Conservation (phyloP, 495 filamentous ascomycete genomes). For the Aspergillus carlsbadensis region DNA sequence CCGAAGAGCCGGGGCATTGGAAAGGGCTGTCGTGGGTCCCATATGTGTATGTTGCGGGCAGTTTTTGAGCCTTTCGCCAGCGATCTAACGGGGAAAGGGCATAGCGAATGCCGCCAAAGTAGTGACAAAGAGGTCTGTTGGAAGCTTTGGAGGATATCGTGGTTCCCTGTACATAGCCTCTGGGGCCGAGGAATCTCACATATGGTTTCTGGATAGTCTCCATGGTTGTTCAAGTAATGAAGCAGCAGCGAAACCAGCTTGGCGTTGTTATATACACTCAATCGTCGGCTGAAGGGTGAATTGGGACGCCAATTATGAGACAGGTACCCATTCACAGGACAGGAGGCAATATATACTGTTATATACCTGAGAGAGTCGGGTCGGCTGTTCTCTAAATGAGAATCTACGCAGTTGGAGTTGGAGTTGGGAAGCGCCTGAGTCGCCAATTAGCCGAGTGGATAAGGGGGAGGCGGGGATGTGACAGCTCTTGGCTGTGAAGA, state of each 20-base stretch:
- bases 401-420: background rate
- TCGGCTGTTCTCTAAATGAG: background rate
- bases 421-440: background rate
- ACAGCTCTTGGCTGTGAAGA: too few species aligned
- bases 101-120: slow-evolving; percentile 46
- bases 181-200: slow-evolving; percentile 30
- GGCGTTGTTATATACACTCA: background rate
- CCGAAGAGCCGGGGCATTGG: slow-evolving; percentile 27
- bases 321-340: background rate
- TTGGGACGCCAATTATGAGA: background rate
- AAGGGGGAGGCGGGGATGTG: background rate
- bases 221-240: slow-evolving; percentile 20
- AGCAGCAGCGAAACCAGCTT: background rate
- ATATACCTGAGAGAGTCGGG: too few species aligned
- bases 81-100: slow-evolving; percentile 35
- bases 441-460: slow-evolving; percentile 15
- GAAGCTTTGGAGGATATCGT: slow-evolving; percentile 27
- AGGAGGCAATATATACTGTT: too few species aligned
- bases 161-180: slow-evolving; percentile 37
- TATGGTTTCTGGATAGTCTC: slow-evolving; percentile 27
- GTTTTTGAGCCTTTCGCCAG: slow-evolving; percentile 35
- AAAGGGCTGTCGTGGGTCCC: slow-evolving; percentile 33
- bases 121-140: slow-evolving; percentile 33
- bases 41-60: slow-evolving; percentile 36
- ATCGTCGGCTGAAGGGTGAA: background rate